Percentiles rank a stretch among this genome's conserved stretches.
Evolutionary conservation across 306 rosid genomes (phyloP).

Genomic region (Medicago arabica): DNA sequence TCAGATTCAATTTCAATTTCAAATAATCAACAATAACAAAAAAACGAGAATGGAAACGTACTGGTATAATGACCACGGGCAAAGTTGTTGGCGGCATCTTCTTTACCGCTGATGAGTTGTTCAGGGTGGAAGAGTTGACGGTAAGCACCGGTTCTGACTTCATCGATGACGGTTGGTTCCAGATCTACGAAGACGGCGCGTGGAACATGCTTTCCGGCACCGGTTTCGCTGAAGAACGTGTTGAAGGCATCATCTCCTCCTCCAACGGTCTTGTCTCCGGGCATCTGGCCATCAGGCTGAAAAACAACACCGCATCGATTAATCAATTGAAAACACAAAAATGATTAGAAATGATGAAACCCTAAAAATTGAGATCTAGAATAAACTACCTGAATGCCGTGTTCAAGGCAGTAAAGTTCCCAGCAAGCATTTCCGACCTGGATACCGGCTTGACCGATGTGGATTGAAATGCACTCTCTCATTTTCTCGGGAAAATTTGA

Average conservation of each 20-base stretch:
- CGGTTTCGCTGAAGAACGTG: constrained; percentile 88
- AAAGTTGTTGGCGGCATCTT: constrained; percentile 92
- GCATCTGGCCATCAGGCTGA: constrained; percentile 91
- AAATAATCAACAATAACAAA: background rate
- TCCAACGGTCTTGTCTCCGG: constrained; percentile 78
- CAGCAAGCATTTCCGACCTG: constrained; percentile 88
- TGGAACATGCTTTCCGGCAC: constrained; percentile 91
- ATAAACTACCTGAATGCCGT: constrained; percentile 65
- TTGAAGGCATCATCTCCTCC: constrained; percentile 93
- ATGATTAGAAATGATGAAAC: background rate
- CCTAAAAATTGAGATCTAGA: background rate
- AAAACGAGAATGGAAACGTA: background rate
- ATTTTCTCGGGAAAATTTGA: constrained; percentile 46
- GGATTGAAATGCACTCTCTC: constrained; percentile 90
- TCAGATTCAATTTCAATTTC: background rate
- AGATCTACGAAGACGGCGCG: constrained; percentile 89
- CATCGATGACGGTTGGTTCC: constrained; percentile 94
- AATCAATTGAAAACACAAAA: background rate
- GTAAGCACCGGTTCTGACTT: constrained; percentile 83
- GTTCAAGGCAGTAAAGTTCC: constrained; percentile 89
- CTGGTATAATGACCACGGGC: constrained; percentile 92
- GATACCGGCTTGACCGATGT: constrained; percentile 90
- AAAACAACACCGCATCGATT: background rate
- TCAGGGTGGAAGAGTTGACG: constrained; percentile 96
- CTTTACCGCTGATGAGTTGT: constrained; percentile 90